Percentiles rank a stretch among this genome's conserved stretches.
These are phyloP conservation scores for Rhazya stricta DNA, from an alignment of 257 asterid species.

Conservation along the genomic window DNA sequence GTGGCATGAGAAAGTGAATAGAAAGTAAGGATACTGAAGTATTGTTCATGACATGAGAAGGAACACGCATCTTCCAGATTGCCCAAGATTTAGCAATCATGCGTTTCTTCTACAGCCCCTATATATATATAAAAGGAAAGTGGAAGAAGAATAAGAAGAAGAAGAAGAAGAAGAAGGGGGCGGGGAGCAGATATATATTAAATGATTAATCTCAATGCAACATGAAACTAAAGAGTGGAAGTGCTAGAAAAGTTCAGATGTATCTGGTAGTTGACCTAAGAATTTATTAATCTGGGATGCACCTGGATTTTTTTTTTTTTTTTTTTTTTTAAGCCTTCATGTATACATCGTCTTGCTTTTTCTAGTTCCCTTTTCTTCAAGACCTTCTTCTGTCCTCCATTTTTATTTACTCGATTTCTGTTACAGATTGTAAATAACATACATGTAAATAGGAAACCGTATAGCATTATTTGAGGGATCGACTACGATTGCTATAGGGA, in stretches of 20 bases:
- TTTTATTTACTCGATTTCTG: neutral
- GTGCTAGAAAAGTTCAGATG: neutral
- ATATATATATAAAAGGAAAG: too few species aligned
- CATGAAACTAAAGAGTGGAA: neutral
- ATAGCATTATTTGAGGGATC: too few species aligned
- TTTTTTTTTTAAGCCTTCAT: neutral
- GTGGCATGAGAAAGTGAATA: neutral
- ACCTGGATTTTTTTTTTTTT: neutral
- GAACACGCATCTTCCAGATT: too few species aligned
- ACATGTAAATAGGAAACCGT: too few species aligned
- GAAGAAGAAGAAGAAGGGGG: too few species aligned
- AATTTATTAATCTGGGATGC: neutral
- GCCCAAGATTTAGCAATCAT: too few species aligned
- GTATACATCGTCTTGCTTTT: too few species aligned
- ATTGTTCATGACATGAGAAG: neutral
- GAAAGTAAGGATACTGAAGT: neutral
- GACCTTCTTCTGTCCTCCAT: conserved; percentile 2
- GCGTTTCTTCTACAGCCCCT: neutral
- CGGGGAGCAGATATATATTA: too few species aligned
- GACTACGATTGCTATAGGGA: too few species aligned
- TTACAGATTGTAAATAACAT: too few species aligned
- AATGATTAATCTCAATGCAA: too few species aligned
- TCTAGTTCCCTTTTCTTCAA: neutral
- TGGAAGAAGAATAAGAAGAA: too few species aligned
- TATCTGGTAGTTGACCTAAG: neutral